A percentile compares a stretch with the other conserved stretches of the same genome.
These are phyloP conservation scores for Aureobasidium melanogenum DNA, from an alignment of 2,329 filamentous ascomycete genomes.

Conservation along the genomic window DNA sequence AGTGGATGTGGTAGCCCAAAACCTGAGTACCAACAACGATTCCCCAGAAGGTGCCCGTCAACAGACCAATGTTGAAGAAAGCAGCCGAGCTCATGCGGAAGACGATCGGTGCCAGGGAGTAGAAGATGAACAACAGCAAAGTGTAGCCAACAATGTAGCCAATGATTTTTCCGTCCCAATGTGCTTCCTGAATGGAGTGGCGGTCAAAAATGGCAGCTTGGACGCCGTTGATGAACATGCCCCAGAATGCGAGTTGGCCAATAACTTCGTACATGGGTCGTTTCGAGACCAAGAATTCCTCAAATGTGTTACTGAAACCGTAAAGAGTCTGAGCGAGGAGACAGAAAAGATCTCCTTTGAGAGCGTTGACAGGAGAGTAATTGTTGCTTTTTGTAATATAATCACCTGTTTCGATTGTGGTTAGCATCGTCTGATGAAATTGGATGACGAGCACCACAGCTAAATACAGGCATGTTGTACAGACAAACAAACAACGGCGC, in stretches of 20 bases:
- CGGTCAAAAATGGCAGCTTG: conserved; percentile 92
- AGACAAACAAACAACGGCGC: too few species aligned
- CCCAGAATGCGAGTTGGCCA: conserved; percentile 82
- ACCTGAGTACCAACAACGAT: conserved; percentile 85
- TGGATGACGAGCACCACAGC: too few species aligned
- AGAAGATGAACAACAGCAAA: conserved; percentile 72
- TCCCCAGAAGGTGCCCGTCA: conserved; percentile 96
- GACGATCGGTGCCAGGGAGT: conserved; percentile 75
- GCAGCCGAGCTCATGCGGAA: conserved; percentile 85
- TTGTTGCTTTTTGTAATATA: conserved; percentile 65
- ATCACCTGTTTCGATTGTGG: conserved; percentile 37
- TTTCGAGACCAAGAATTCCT: conserved; percentile 88
- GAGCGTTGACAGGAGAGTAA: conserved; percentile 54
- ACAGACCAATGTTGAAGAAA: conserved; percentile 91
- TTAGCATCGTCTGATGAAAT: too few species aligned
- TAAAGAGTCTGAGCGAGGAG: conserved; percentile 85
- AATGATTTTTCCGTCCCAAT: conserved; percentile 46
- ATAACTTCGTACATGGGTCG: conserved; percentile 87
- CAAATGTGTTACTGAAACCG: conserved; percentile 80
- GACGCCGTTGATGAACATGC: conserved; percentile 80
- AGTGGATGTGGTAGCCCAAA: conserved; percentile 73
- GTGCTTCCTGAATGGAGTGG: conserved; percentile 47
- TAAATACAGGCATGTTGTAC: too few species aligned
- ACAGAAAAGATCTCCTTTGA: conserved; percentile 91
- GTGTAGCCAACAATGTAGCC: conserved; percentile 91